Evolutionary conservation across 768 basidiomycete genomes (phyloP).

Genomic region (Tricholoma furcatifolium): DNA sequence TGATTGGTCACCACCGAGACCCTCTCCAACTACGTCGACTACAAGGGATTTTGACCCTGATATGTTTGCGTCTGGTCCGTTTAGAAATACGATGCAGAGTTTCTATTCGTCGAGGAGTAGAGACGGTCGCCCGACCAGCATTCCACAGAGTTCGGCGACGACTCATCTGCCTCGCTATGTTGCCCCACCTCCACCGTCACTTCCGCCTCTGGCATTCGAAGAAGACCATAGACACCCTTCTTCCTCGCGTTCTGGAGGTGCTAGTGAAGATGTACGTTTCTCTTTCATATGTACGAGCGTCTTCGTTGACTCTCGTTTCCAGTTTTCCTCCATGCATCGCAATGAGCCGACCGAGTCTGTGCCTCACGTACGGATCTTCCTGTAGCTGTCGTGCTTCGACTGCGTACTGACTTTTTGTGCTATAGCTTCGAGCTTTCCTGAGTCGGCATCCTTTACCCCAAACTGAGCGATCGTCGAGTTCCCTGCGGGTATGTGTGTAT

Average conservation of each 20-base stretch:
- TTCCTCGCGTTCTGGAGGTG: background rate
- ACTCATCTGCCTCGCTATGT: background rate
- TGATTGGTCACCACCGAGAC: constrained; percentile 2
- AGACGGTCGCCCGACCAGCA: background rate
- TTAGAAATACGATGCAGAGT: constrained; percentile 46
- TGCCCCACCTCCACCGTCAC: constrained; percentile 17
- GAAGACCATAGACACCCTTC: constrained; percentile 11
- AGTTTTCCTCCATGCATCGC: background rate
- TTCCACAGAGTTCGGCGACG: background rate
- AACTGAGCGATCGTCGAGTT: background rate
- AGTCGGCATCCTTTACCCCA: background rate
- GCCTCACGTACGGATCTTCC: background rate
- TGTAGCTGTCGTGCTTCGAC: background rate
- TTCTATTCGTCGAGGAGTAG: constrained; percentile 14
- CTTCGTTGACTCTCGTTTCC: background rate
- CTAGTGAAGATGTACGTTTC: constrained; percentile 2
- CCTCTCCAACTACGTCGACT: constrained; percentile 10
- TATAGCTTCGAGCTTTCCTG: constrained; percentile 4
- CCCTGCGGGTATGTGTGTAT: constrained; percentile 1
- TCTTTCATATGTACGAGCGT: too few species aligned
- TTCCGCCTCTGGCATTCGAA: constrained; percentile 40
- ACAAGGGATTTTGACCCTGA: constrained; percentile 29
- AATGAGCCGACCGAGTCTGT: background rate
- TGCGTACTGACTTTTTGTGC: background rate
- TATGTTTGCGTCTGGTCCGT: constrained; percentile 44